phyloP scores from a whole-genome alignment of 352 stramenopile genomes.

The Phytophthora vignae region DNA sequence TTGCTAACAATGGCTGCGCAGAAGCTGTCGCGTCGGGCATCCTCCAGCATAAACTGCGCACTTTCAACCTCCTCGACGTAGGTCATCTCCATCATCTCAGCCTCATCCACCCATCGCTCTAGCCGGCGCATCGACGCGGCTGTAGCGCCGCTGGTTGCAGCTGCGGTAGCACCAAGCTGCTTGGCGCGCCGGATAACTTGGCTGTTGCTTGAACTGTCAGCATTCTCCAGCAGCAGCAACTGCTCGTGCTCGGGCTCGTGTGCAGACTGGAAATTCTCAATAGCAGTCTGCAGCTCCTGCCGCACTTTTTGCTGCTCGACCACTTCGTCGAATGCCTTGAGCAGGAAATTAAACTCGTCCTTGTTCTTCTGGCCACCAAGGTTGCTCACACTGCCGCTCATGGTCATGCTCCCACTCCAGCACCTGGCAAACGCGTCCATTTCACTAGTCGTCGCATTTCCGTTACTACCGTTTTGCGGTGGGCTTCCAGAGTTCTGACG shows the following conservation, averaged over 20 bases:
- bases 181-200: conserved; percentile 37
- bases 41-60: conserved; percentile 75
- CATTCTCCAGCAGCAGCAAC: conserved; percentile 36
- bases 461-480: conserved; percentile 23
- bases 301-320: conserved; percentile 63
- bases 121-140: conserved; percentile 55
- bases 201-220: conserved; percentile 34
- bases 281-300: conserved; percentile 52
- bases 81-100: conserved; percentile 75
- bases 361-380: conserved; percentile 44
- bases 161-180: conserved; percentile 25
- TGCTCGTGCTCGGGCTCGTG: conserved; percentile 49
- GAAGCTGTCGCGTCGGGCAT: conserved; percentile 68
- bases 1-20: conserved; percentile 65
- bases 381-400: conserved; percentile 44
- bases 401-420: conserved; percentile 51
- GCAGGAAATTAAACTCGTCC: conserved; percentile 75
- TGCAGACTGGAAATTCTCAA: conserved; percentile 45
- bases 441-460: conserved; percentile 34
- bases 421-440: conserved; percentile 39
- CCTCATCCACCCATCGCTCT: conserved; percentile 68
- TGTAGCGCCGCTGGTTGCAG: conserved; percentile 31
- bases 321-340: conserved; percentile 75
- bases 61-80: conserved; percentile 77
- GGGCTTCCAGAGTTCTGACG: conserved; percentile 52